Conservation (phyloP, 768 basidiomycete genomes). For the Galerina marginata region DNA sequence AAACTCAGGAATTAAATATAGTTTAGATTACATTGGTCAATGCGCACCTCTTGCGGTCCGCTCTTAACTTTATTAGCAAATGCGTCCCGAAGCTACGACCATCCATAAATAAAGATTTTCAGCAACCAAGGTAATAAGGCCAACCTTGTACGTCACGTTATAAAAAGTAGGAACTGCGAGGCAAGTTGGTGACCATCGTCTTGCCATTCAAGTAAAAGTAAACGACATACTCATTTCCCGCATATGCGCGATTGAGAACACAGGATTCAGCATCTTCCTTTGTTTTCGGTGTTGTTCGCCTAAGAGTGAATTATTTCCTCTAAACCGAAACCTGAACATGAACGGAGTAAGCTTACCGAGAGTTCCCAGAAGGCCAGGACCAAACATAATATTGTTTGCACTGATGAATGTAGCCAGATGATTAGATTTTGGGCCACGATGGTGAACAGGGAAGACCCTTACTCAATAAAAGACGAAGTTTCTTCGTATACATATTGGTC, state of each 20-base stretch:
- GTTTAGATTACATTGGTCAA: background rate
- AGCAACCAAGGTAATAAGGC: background rate
- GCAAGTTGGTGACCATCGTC: background rate
- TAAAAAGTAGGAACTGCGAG: slow-evolving; percentile 40
- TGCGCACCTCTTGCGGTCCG: slow-evolving; percentile 36
- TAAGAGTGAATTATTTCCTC: slow-evolving; percentile 12
- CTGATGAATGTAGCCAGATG: background rate
- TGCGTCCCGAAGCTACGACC: slow-evolving; percentile 32
- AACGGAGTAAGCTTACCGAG: slow-evolving; percentile 19
- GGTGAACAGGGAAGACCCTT: slow-evolving; percentile 1
- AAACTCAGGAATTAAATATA: background rate
- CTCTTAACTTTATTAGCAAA: slow-evolving; percentile 30
- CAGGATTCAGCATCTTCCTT: slow-evolving; percentile 50
- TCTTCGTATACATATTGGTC: slow-evolving; percentile 38
- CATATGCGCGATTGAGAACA: slow-evolving; percentile 48
- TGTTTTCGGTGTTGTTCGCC: slow-evolving; percentile 48
- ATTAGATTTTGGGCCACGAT: background rate
- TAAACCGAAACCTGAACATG: background rate
- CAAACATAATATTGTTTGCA: slow-evolving; percentile 24
- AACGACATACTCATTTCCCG: slow-evolving; percentile 35
- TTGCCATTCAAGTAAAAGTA: background rate
- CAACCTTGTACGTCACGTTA: slow-evolving; percentile 33
- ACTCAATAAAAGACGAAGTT: slow-evolving; percentile 31
- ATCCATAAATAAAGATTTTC: background rate
- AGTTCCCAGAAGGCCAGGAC: slow-evolving; percentile 29